These are phyloP conservation scores for Capsella bursapastoris DNA, from an alignment of 345 rosid species.

Conservation along the genomic window DNA sequence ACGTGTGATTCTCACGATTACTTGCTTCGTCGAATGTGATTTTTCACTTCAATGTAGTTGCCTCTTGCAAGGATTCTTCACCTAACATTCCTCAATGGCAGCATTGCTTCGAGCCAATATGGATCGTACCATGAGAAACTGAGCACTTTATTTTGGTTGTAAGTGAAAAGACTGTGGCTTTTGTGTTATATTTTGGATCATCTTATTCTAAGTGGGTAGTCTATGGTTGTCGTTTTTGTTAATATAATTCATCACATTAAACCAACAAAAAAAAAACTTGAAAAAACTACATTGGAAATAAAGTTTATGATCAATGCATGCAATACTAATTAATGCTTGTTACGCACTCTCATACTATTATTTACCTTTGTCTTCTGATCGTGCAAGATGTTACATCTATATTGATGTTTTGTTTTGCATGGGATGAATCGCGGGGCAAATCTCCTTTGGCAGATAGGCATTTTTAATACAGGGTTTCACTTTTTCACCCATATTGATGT, in stretches of 20 bases:
- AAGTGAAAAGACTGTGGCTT: neutral
- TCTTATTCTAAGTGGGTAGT: neutral
- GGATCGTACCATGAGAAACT: neutral
- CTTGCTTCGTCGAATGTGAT: neutral
- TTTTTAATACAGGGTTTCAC: neutral
- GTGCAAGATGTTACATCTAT: neutral
- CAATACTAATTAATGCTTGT: neutral
- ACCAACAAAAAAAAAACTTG: neutral
- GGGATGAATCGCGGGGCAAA: slow-evolving; percentile 42
- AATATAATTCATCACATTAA: neutral
- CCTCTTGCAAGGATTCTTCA: neutral
- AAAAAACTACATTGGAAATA: neutral
- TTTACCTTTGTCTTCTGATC: slow-evolving; percentile 18
- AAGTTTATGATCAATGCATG: neutral
- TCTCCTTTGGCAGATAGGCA: slow-evolving; percentile 43
- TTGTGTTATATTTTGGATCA: neutral
- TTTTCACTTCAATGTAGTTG: neutral
- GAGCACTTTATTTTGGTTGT: neutral
- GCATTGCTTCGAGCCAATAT: neutral
- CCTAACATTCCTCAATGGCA: neutral
- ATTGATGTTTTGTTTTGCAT: slow-evolving; percentile 13
- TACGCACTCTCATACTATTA: too few relatives aligned
- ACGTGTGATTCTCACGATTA: neutral
- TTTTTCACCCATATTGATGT: neutral
- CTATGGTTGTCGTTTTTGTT: neutral